Percentiles rank a stretch among this genome's conserved stretches.
Conservation (phyloP, 495 filamentous ascomycete species). For the Podospora tetraspora region DNA sequence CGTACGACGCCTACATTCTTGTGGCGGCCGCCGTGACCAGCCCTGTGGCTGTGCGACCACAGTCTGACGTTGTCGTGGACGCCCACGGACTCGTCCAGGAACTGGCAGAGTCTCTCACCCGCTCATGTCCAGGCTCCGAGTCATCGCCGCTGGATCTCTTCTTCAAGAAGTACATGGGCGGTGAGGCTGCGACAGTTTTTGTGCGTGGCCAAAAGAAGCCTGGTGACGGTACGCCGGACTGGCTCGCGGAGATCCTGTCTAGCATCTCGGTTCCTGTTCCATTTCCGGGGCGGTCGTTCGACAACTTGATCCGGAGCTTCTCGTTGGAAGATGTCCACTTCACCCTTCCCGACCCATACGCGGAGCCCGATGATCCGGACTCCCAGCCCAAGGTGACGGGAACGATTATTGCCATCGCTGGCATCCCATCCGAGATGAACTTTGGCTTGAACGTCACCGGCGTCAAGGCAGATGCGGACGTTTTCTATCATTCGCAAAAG, state of each 20-base stretch:
- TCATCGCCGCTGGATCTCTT: constrained; percentile 83
- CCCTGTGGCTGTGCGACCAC: constrained; percentile 58
- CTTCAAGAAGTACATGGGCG: constrained; percentile 74
- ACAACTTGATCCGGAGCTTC: constrained; percentile 78
- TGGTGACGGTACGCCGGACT: constrained; percentile 61
- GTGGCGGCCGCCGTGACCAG: constrained; percentile 67
- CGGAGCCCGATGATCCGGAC: constrained; percentile 67
- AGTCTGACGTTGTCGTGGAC: constrained; percentile 58
- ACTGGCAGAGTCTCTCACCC: constrained; percentile 65
- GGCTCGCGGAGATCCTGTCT: constrained; percentile 73
- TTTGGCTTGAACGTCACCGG: constrained; percentile 68
- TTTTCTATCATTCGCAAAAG: constrained; percentile 67
- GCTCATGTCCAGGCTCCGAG: constrained; percentile 63
- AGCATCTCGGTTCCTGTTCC: constrained; percentile 79
- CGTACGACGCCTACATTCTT: constrained; percentile 55
- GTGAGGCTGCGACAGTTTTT: constrained; percentile 68
- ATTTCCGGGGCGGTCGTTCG: constrained; percentile 74
- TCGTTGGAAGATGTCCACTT: constrained; percentile 79
- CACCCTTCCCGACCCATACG: constrained; percentile 68
- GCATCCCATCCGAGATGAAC: constrained; percentile 77
- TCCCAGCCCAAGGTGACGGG: constrained; percentile 75
- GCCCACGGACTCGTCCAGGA: constrained; percentile 62
- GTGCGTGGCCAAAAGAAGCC: constrained; percentile 68
- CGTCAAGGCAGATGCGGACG: constrained; percentile 69
- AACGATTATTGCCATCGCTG: constrained; percentile 68